These are phyloP conservation scores for Petunia hybrid DNA, from an alignment of 305 asterid genomes.

Conservation along the genomic window DNA sequence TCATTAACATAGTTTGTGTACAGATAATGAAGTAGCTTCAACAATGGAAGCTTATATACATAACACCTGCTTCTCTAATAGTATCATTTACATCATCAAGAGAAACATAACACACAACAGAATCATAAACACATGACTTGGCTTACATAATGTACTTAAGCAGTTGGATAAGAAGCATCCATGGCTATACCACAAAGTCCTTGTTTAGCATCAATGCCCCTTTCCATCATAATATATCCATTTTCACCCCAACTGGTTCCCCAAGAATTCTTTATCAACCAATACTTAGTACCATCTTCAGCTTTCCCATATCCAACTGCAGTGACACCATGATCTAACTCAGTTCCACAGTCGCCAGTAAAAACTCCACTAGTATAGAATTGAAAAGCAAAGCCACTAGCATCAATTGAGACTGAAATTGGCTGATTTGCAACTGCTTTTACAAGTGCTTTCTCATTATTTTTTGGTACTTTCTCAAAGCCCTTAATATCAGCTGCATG, in stretches of 20 bases:
- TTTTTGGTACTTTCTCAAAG: neutral
- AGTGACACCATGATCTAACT: neutral
- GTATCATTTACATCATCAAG: too few relatives aligned
- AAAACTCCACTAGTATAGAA: neutral
- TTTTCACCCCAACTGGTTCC: neutral
- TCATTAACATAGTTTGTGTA: too few relatives aligned
- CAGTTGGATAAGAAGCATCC: neutral
- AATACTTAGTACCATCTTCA: neutral
- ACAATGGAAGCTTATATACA: too few relatives aligned
- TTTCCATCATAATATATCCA: neutral
- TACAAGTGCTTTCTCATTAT: neutral
- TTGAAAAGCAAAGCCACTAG: neutral
- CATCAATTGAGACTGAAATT: neutral
- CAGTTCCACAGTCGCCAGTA: neutral
- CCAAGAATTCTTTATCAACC: neutral
- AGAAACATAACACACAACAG: too few relatives aligned
- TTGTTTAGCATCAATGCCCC: neutral
- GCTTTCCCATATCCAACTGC: neutral
- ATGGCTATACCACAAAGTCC: neutral
- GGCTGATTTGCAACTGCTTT: neutral
- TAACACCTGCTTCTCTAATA: too few relatives aligned
- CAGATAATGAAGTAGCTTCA: too few relatives aligned
- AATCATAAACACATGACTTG: too few relatives aligned
- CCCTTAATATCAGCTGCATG: neutral
- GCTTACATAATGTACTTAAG: neutral